Base-by-base conservation (phyloP, 169 alveolate genomes). In the Cyclospora cayetanensis region DNA sequence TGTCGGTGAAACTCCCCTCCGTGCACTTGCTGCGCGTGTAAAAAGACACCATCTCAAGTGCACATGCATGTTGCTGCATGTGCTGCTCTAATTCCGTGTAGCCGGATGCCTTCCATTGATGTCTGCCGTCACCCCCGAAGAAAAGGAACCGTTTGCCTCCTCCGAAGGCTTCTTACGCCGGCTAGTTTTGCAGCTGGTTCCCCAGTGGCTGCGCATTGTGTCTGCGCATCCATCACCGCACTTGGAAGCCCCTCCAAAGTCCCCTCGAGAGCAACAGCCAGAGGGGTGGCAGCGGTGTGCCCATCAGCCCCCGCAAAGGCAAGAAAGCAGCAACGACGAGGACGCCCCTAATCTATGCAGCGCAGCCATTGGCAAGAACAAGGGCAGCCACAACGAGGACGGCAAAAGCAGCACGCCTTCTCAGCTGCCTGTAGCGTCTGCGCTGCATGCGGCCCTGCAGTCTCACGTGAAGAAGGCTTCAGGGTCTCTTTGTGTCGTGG, bases 11-110 rank as follows among this genome's bases (percentile, higher is more conserved):
- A n/a, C n/a, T n/a, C n/a, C n/a, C n/a, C n/a, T n/a, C n/a, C n/a
- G n/a, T n/a, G n/a, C n/a, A n/a, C n/a, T n/a, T n/a, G n/a, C n/a
- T n/a, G n/a, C n/a, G n/a, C n/a, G n/a, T n/a, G n/a, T n/a, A n/a
- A n/a, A n/a, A n/a, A n/a, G n/a, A n/a, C n/a, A n/a, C n/a, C n/a
- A n/a, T n/a, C n/a, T n/a, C n/a, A n/a, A n/a, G n/a, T n/a, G n/a
- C n/a, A n/a, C n/a, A n/a, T n/a, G n/a, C n/a, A n/a, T 74, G 65
- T 63, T 74, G 85, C 85, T 74, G 85, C 63, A 12, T 29, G 41
- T 27, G 42, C 15, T 46, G 60, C n/a, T 46, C 22, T 70, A 11
- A 15, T 46, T 11, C 5, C 37, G 31, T 22, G 5, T 27, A 70
- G 83, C 83, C 12, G 83, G 83, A 4, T 34, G 53, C 18, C 53